Evolutionary conservation across 2,329 filamentous ascomycete species (phyloP).

Genomic region (Arthroderma uncinatum): DNA sequence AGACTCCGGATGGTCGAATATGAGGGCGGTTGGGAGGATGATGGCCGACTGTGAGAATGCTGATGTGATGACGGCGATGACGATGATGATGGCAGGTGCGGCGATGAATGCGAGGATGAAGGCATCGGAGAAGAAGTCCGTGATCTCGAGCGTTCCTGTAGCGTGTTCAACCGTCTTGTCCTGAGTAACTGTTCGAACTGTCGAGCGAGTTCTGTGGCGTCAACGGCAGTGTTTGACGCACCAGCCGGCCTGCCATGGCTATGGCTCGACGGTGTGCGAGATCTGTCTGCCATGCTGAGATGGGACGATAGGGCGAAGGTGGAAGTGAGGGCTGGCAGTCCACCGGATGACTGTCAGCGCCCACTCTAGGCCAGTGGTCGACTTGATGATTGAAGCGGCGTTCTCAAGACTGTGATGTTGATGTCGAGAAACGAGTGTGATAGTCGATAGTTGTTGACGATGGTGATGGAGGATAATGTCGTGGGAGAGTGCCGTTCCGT

Average conservation of each 20-base stretch:
- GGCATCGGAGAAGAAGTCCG: slow-evolving; percentile 40
- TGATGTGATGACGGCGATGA: slow-evolving; percentile 4
- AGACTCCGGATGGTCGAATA: slow-evolving; percentile 53
- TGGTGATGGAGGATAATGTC: slow-evolving; percentile 36
- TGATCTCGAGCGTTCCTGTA: slow-evolving; percentile 54
- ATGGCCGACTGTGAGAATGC: slow-evolving; percentile 29
- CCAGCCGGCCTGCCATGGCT: slow-evolving; percentile 9
- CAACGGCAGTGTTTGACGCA: slow-evolving; percentile 38
- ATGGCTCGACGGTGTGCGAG: not conserved
- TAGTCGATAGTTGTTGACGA: slow-evolving; percentile 13
- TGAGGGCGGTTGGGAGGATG: slow-evolving; percentile 42
- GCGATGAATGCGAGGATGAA: slow-evolving; percentile 13
- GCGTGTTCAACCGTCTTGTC: slow-evolving; percentile 74
- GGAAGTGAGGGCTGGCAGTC: slow-evolving; percentile 10
- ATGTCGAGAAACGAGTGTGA: slow-evolving; percentile 1
- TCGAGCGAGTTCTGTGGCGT: slow-evolving; percentile 67
- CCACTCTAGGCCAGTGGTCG: slow-evolving; percentile 3
- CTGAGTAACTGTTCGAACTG: slow-evolving; percentile 81
- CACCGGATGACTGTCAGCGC: slow-evolving; percentile 13
- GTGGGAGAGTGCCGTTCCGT: not conserved
- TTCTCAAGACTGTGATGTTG: not conserved
- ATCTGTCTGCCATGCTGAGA: slow-evolving; percentile 8
- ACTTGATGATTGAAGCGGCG: not conserved
- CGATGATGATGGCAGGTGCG: slow-evolving; percentile 16
- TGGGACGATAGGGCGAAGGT: not conserved